Base-by-base conservation (phyloP, 2,329 filamentous ascomycete species). In the Trichoderma koningii region DNA sequence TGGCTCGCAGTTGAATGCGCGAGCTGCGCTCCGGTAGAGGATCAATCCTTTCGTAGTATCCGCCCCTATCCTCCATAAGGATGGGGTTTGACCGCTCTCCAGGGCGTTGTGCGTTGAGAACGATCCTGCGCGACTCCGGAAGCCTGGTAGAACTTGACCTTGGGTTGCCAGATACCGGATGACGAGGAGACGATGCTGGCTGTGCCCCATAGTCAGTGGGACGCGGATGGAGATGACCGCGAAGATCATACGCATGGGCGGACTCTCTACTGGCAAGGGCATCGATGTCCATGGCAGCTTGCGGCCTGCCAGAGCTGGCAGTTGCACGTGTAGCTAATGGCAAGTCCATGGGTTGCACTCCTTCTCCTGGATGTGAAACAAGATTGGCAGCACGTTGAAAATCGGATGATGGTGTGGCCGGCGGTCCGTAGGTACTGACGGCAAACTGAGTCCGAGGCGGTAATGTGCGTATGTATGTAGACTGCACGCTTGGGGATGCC, bases 11-110 rank as follows among this genome's bases (percentile, higher is more conserved):
- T 44, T 62, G 57, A 23, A 57, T 48, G 26, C 60, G 52, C 23
- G 42, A 28, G 26, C 56, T 26, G 21, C 52, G 23, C 28, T 65
- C 65, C 41, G 55, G 50, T 15, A 28, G 50, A n/a, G 42, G 42
- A 64, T 69, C 66, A 42, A 78, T 70, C 64, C 74, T 75, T 67
- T 76, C 77, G 66, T 71, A 76, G 61, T 78, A 77, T 17, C 76
- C 75, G 63, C 76, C 76, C 34, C 76, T 73, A 68, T 79, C 76
- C 67, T 79, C 76, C 77, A 80, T 79, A 68, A 78, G 61, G 53
- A 78, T 72, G 19, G 74, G 74, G 23, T 73, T 75, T n/a, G 70
- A 70, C 45, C 71, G 71, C 26, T 69, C 71, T 59, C 75, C 76
- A 19, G 71, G 71, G 52, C 74, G 71, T 61, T 71, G 68, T 56